Evolutionary conservation across 495 filamentous ascomycete genomes (phyloP).

Genomic region (Aspergillus ellipticus): DNA sequence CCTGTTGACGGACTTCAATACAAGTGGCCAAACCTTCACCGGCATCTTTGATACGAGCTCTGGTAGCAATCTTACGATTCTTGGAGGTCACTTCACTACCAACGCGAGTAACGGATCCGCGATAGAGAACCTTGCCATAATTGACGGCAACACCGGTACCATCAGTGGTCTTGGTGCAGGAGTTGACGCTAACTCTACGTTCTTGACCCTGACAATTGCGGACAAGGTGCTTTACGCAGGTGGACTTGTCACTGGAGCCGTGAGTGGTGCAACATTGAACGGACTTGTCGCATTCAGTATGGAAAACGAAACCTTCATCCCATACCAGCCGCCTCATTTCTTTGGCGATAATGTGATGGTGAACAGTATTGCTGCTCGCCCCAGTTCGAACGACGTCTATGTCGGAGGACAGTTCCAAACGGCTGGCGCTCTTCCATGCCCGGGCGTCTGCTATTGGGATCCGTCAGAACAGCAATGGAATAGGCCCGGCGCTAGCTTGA

Average conservation of each 20-base stretch:
- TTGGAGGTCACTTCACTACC: conserved; percentile 84
- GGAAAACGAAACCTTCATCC: conserved; percentile 50
- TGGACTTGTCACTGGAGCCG: conserved; percentile 68
- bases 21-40: conserved; percentile 62
- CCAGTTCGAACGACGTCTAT: conserved; percentile 69
- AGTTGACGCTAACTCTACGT: conserved; percentile 66
- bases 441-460: conserved; percentile 75
- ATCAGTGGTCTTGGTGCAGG: conserved; percentile 68
- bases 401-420: conserved; percentile 77
- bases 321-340: conserved; percentile 67
- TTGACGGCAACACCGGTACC: conserved; percentile 59
- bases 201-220: conserved; percentile 65
- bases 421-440: conserved; percentile 81
- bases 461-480: conserved; percentile 68
- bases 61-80: conserved; percentile 73
- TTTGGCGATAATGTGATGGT: conserved; percentile 65
- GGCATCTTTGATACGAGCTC: conserved; percentile 71
- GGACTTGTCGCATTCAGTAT: conserved; percentile 84
- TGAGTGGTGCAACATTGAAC: conserved; percentile 57
- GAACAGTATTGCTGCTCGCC: conserved; percentile 66
- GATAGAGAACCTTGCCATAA: conserved; percentile 74
- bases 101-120: conserved; percentile 63
- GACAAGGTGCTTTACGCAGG: conserved; percentile 75
- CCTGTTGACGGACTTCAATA: conserved; percentile 61
- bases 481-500: conserved; percentile 64